Percentiles rank a stretch among this genome's conserved stretches.
These are phyloP conservation scores for Chrysanthemum makinoi DNA, from an alignment of 129 eudicot genomes.

Conservation along the genomic window DNA sequence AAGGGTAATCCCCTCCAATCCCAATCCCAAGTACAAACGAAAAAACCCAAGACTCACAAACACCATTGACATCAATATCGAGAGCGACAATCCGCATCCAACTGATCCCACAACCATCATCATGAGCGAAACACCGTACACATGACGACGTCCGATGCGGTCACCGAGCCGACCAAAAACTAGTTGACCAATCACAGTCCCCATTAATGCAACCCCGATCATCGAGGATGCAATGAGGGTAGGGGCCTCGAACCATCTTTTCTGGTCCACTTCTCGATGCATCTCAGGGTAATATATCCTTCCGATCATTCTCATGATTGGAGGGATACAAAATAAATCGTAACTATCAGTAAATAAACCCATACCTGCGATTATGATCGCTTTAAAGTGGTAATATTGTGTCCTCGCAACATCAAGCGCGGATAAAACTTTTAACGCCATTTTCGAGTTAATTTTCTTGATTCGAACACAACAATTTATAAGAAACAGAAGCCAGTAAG, in stretches of 20 bases:
- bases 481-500: not conserved
- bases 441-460: not conserved
- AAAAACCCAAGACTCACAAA: slow-evolving; percentile 39
- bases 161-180: slow-evolving; percentile 48
- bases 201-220: slow-evolving; percentile 35
- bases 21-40: slow-evolving; percentile 48
- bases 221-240: slow-evolving; percentile 24
- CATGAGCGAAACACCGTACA: slow-evolving; percentile 39
- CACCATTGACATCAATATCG: slow-evolving; percentile 28
- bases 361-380: slow-evolving; percentile 55
- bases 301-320: slow-evolving; percentile 39
- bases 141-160: slow-evolving; percentile 38
- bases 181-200: slow-evolving; percentile 45
- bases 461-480: slow-evolving; percentile 12
- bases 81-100: slow-evolving; percentile 46
- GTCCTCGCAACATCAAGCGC: slow-evolving; percentile 48
- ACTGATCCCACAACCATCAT: slow-evolving; percentile 41
- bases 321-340: slow-evolving; percentile 52
- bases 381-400: slow-evolving; percentile 57
- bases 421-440: slow-evolving; percentile 38
- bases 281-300: slow-evolving; percentile 35
- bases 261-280: not conserved
- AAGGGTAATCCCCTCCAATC: slow-evolving; percentile 54
- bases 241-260: slow-evolving; percentile 24
- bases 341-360: slow-evolving; percentile 56